Conservation (phyloP, 148 eudicot genomes). For the Beta vulgaris region DNA sequence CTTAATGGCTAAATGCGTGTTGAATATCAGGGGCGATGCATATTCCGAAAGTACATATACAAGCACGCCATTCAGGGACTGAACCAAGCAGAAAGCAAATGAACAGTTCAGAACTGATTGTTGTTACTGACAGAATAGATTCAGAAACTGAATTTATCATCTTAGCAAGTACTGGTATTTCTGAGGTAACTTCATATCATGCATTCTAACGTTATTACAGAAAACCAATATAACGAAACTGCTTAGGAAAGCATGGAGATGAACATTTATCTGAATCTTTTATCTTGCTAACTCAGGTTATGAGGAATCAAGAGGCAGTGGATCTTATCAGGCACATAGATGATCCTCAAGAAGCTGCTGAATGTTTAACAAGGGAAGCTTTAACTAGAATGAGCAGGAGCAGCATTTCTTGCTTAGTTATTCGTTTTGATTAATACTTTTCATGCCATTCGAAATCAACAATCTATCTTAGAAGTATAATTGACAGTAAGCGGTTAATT, state of each 20-base stretch:
- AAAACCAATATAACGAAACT: too few relatives aligned
- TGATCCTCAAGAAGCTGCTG: conserved; percentile 71
- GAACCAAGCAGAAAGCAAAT: conserved; percentile 27
- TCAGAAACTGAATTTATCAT: conserved; percentile 69
- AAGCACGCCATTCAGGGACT: conserved; percentile 20
- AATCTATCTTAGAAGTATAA: not conserved
- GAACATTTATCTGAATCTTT: not conserved
- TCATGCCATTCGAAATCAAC: not conserved
- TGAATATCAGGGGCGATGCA: conserved; percentile 42
- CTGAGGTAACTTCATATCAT: conserved; percentile 46
- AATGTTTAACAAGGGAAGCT: conserved; percentile 72
- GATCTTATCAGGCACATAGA: conserved; percentile 77
- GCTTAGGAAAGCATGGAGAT: too few relatives aligned
- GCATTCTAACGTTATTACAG: not conserved
- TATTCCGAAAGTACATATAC: conserved; percentile 39
- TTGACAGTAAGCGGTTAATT: too few relatives aligned
- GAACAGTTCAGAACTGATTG: conserved; percentile 40
- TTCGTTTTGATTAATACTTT: conserved; percentile 44
- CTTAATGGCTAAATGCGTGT: too few relatives aligned
- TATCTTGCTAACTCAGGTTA: conserved; percentile 41
- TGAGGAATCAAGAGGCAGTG: conserved; percentile 76
- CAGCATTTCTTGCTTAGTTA: conserved; percentile 57
- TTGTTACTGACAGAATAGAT: conserved; percentile 48
- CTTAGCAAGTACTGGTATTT: conserved; percentile 67
- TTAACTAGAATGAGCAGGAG: conserved; percentile 52